These are phyloP conservation scores for Solanum dulcamara DNA, from an alignment of 257 asterid genomes.

Conservation along the genomic window DNA sequence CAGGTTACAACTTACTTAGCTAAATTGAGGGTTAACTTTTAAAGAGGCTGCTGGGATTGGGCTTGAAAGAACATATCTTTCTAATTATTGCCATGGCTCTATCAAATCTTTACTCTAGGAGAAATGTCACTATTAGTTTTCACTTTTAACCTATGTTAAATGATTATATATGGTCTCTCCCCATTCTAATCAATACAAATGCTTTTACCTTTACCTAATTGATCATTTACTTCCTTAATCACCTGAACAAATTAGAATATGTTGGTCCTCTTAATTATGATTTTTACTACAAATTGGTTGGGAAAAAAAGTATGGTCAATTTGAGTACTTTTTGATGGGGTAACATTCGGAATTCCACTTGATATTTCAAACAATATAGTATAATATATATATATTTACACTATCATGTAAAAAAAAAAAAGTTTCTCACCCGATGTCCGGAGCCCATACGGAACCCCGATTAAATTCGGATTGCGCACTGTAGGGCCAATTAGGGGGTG, in stretches of 20 bases:
- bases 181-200: background rate
- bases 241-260: background rate
- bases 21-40: background rate
- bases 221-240: background rate
- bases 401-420: background rate
- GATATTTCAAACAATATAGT: background rate
- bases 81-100: background rate
- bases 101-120: background rate
- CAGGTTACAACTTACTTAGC: background rate
- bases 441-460: too few relatives aligned
- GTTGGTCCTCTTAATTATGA: background rate
- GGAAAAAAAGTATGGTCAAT: background rate
- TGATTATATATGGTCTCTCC: background rate
- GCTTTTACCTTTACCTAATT: background rate
- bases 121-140: background rate
- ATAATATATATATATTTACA: too few relatives aligned
- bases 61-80: background rate
- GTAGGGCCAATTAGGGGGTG: too few relatives aligned
- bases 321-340: background rate
- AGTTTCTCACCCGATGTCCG: too few relatives aligned
- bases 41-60: background rate
- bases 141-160: background rate
- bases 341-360: background rate
- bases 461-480: too few relatives aligned
- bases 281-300: background rate